Percentiles rank a stretch among this genome's conserved stretches.
Evolutionary conservation across 164 flowering plant species (phyloP).

Genomic region (Tinospora cordifolia): DNA sequence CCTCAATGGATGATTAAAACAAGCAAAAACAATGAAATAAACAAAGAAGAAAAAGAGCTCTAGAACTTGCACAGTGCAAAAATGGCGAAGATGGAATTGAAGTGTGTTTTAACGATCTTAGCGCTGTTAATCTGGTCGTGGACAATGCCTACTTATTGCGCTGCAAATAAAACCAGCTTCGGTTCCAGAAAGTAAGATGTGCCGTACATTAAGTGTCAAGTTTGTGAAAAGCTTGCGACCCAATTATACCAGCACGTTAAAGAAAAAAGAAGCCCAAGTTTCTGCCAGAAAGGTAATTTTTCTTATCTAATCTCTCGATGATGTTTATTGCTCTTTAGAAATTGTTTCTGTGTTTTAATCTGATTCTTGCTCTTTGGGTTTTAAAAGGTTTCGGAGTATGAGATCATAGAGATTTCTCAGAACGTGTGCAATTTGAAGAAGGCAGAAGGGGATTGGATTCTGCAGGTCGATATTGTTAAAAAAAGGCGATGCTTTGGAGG

Average conservation of each 20-base stretch:
- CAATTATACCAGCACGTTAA: slow-evolving; percentile 51
- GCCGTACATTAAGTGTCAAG: slow-evolving; percentile 80
- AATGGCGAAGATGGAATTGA: slow-evolving; percentile 17
- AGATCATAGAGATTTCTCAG: slow-evolving; percentile 81
- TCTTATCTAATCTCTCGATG: neutral
- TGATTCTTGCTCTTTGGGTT: neutral
- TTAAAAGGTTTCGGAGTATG: slow-evolving; percentile 65
- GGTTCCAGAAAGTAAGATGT: slow-evolving; percentile 71
- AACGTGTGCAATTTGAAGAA: slow-evolving; percentile 93
- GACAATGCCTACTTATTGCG: slow-evolving; percentile 24
- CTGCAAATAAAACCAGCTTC: slow-evolving; percentile 46
- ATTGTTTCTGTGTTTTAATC: slow-evolving; percentile 6
- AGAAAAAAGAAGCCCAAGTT: slow-evolving; percentile 55
- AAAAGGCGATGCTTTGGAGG: slow-evolving; percentile 64
- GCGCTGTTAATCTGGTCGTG: slow-evolving; percentile 25
- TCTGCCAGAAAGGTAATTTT: slow-evolving; percentile 67
- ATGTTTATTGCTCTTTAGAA: neutral
- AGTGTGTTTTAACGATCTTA: slow-evolving; percentile 10
- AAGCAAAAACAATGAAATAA: neutral
- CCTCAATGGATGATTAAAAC: neutral
- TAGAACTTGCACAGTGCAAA: neutral
- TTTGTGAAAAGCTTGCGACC: slow-evolving; percentile 65
- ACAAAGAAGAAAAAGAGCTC: neutral
- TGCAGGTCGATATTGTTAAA: slow-evolving; percentile 71
- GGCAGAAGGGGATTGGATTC: slow-evolving; percentile 88